These are phyloP conservation scores for Brassica incana DNA, from an alignment of 345 rosid species.

Conservation along the genomic window DNA sequence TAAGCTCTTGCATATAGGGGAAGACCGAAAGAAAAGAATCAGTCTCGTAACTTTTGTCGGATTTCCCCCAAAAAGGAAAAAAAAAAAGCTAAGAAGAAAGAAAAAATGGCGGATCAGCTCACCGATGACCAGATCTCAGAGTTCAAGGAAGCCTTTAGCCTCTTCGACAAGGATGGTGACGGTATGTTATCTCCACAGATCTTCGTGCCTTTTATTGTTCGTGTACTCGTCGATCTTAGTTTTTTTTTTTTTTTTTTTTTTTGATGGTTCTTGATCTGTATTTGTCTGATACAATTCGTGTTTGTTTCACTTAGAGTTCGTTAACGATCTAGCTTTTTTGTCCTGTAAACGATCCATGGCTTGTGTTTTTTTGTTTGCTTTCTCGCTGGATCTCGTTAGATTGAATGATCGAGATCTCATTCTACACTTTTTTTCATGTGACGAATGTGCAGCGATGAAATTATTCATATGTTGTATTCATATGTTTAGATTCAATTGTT, in stretches of 20 bases:
- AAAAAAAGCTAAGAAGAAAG: background rate
- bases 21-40: background rate
- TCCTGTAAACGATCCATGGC: background rate
- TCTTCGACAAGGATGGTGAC: constrained; percentile 60
- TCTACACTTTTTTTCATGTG: no score
- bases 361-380: background rate
- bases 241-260: background rate
- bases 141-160: constrained; percentile 44
- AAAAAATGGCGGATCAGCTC: constrained; percentile 53
- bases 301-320: constrained; percentile 7
- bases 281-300: background rate
- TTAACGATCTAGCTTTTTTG: background rate
- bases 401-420: background rate
- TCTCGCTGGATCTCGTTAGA: background rate
- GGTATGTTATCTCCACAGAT: constrained; percentile 41
- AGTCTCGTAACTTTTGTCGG: background rate
- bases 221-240: background rate
- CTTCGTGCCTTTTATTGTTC: background rate
- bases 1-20: background rate
- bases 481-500: background rate
- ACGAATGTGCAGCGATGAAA: no score
- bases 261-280: background rate
- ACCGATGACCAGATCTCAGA: constrained; percentile 57
- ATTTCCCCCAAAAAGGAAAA: background rate
- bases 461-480: background rate